Conservation (phyloP, 2,329 filamentous ascomycete species). For the Cercospora sp. region DNA sequence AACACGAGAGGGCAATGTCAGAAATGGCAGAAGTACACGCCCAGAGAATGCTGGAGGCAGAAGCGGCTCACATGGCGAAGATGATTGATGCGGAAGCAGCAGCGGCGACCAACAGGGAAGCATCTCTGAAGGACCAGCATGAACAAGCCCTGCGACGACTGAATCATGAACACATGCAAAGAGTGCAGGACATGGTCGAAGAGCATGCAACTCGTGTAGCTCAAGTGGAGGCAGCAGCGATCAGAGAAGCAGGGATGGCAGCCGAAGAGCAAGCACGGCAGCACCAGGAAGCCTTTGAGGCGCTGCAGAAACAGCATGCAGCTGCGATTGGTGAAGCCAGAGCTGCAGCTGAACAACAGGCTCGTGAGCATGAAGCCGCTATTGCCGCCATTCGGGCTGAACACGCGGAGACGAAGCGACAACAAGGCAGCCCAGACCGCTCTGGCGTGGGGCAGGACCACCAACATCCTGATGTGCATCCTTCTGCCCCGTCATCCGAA, state of each 20-base stretch:
- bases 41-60: constrained; percentile 12
- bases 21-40: constrained; percentile 13
- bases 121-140: constrained; percentile 18
- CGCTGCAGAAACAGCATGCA: constrained; percentile 16
- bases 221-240: constrained; percentile 24
- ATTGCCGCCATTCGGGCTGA: constrained; percentile 17
- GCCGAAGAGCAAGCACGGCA: constrained; percentile 23
- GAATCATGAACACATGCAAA: constrained; percentile 22
- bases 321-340: constrained; percentile 21
- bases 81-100: constrained; percentile 16
- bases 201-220: constrained; percentile 20
- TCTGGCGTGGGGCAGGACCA: constrained; percentile 18
- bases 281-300: constrained; percentile 18
- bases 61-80: constrained; percentile 12
- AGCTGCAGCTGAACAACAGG: constrained; percentile 19
- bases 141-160: constrained; percentile 14
- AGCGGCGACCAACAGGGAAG: constrained; percentile 4
- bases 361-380: constrained; percentile 16
- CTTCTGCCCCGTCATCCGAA: background rate
- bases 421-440: constrained; percentile 1
- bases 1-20: constrained; percentile 17
- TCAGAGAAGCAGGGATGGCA: constrained; percentile 17
- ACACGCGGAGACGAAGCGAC: constrained; percentile 13
- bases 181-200: constrained; percentile 21
- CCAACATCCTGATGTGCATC: constrained; percentile 29